Evolutionary conservation across 2,329 filamentous ascomycete species (phyloP), one percentile per base, ranked within the genome.

Genomic region (Fusarium sulawesiense): DNA sequence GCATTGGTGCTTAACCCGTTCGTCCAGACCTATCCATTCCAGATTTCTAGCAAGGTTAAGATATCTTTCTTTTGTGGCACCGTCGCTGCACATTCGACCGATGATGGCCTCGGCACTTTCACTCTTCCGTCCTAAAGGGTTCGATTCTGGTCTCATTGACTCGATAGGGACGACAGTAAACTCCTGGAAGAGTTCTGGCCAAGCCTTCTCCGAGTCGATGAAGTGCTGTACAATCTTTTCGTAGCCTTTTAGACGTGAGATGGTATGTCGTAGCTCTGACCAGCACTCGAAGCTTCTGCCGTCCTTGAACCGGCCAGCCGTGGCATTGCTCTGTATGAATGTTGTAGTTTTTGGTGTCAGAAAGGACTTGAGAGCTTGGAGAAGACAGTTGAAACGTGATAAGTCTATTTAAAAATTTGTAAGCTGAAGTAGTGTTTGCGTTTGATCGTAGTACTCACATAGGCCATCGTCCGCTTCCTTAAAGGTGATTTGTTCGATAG

Each of bases 111-210:
- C 1, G 0, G 77, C 74, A 4, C 40, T 61, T 7, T 73, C 63
- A 3, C 63, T 66, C n/a, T 67, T 73, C 21, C 45, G 63, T 4
- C 66, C 37, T 0, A 76, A 29, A 0, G 71, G 76, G 20, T 75
- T 75, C 3, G 16, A 3, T 1, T 58, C 48, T 0, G 47, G n/a
- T 1, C 21, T n/a, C 13, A 71, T 78, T 0, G 80, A 82, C 0
- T 70, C 55, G 0, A 82, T 42, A 1, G 58, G 32, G 0, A 64
- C 66, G 10, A 83, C 70, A 6, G 68, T 48, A 27, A 78, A 68
- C 12, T 78, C 73, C 8, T 75, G 57, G 10, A 81, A 82, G 1
- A 82, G 63, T 6, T 66, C 64, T 1, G 75, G 74, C 75, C 78
- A 81, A 6, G 65, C 53, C 0, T 27, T 11, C 16, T 70, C 62